Percentiles rank a stretch among this genome's conserved stretches.
Evolutionary conservation across 352 stramenopile species (phyloP).

Genomic region (Phytophthora citricola): DNA sequence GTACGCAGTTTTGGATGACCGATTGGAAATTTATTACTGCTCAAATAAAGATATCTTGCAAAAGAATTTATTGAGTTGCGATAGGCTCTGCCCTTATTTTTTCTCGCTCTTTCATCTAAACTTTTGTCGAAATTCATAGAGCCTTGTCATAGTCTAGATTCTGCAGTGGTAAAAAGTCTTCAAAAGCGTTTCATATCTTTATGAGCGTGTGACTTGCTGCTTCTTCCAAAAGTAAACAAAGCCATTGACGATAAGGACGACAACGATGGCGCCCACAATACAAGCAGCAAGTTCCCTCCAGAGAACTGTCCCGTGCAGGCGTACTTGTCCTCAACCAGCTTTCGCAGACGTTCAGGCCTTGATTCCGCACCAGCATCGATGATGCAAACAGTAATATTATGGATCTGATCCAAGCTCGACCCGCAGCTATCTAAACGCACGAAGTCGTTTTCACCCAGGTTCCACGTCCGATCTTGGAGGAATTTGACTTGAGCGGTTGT

Average conservation of each 20-base stretch:
- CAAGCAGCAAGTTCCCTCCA: neutral
- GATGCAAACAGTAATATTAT: neutral
- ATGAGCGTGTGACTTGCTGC: neutral
- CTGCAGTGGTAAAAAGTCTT: neutral
- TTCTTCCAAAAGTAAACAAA: neutral
- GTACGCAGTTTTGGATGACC: too few species aligned
- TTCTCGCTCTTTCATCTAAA: too few species aligned
- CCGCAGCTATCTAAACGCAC: neutral
- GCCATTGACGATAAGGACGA: neutral
- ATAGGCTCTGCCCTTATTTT: too few species aligned
- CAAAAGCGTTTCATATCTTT: neutral
- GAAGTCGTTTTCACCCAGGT: neutral
- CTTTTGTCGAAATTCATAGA: too few species aligned
- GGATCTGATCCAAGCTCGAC: neutral
- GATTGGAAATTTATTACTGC: too few species aligned
- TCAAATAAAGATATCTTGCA: too few species aligned
- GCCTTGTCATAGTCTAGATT: too few species aligned
- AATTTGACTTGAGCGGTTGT: neutral
- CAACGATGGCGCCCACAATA: neutral
- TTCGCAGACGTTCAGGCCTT: neutral
- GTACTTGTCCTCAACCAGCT: neutral
- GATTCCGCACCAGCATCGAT: neutral
- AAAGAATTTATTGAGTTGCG: too few species aligned
- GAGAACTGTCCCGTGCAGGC: neutral
- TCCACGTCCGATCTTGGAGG: neutral